Percentiles rank a stretch among this genome's conserved stretches.
Conservation (phyloP, 495 filamentous ascomycete species). For the Peziza echinospora region DNA sequence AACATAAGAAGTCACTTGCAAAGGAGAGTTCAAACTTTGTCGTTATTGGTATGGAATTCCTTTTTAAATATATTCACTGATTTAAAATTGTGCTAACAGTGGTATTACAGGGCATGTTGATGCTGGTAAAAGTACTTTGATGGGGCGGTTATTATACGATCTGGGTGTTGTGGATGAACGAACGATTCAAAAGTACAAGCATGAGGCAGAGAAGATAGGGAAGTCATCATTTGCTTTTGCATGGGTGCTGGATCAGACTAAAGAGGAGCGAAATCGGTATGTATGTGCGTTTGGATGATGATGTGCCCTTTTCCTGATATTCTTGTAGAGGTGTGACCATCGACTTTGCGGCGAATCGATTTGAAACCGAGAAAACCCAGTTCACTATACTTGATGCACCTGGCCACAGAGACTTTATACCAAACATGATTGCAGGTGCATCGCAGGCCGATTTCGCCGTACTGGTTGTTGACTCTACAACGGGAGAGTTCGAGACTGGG, state of each 20-base stretch:
- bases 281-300: no score
- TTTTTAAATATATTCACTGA: neutral
- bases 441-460: constrained; percentile 93
- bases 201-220: constrained; percentile 74
- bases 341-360: constrained; percentile 83
- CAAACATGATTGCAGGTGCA: constrained; percentile 96
- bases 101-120: constrained; percentile 85
- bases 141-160: constrained; percentile 85
- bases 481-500: constrained; percentile 77
- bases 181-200: constrained; percentile 66
- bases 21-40: constrained; percentile 87
- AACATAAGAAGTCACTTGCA: constrained; percentile 48
- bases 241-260: constrained; percentile 82
- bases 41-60: constrained; percentile 58
- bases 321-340: constrained; percentile 62
- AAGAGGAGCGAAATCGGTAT: constrained; percentile 54
- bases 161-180: constrained; percentile 68
- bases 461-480: constrained; percentile 73
- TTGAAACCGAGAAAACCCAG: constrained; percentile 61
- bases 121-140: constrained; percentile 90
- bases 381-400: constrained; percentile 95
- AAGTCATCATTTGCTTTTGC: constrained; percentile 91
- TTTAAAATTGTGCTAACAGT: neutral
- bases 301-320: no score
- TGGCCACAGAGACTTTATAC: constrained; percentile 86